phyloP scores from a whole-genome alignment of 306 rosid species.

The Vicia faba region DNA sequence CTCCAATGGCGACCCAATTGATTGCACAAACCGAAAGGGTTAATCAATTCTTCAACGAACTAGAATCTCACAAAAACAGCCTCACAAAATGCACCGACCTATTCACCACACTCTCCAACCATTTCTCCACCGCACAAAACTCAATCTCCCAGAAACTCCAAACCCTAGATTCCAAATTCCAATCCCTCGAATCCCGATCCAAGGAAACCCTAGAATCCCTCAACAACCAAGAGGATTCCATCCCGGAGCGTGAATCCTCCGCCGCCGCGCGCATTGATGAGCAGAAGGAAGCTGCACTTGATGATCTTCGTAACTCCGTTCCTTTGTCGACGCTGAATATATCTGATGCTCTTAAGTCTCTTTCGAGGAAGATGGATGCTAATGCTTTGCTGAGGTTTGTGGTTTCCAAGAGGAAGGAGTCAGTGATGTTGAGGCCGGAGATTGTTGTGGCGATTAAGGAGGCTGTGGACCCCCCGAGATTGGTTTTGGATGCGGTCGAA shows the following conservation, averaged over 20 bases:
- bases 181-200: conserved; percentile 51
- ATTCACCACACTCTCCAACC: conserved; percentile 54
- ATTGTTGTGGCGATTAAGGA: conserved; percentile 53
- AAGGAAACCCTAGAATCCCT: conserved; percentile 53
- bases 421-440: conserved; percentile 63
- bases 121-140: conserved; percentile 53
- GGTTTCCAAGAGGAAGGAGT: conserved; percentile 72
- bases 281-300: conserved; percentile 55
- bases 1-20: conserved; percentile 56
- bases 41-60: conserved; percentile 61
- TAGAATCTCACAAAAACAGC: conserved; percentile 54
- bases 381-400: conserved; percentile 54
- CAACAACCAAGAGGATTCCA: conserved; percentile 52
- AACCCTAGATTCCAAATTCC: conserved; percentile 56
- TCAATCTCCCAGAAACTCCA: conserved; percentile 62
- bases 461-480: conserved; percentile 72
- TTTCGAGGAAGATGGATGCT: conserved; percentile 70
- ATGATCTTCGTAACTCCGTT: conserved; percentile 42
- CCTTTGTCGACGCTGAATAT: conserved; percentile 40
- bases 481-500: conserved; percentile 65
- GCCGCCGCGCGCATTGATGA: conserved; percentile 55
- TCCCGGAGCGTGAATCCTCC: conserved; percentile 63
- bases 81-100: conserved; percentile 59
- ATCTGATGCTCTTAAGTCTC: conserved; percentile 50
- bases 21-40: conserved; percentile 40